These are phyloP conservation scores for Podila verticillata DNA, from an alignment of 192 early-diverging fungal species.

Conservation along the genomic window DNA sequence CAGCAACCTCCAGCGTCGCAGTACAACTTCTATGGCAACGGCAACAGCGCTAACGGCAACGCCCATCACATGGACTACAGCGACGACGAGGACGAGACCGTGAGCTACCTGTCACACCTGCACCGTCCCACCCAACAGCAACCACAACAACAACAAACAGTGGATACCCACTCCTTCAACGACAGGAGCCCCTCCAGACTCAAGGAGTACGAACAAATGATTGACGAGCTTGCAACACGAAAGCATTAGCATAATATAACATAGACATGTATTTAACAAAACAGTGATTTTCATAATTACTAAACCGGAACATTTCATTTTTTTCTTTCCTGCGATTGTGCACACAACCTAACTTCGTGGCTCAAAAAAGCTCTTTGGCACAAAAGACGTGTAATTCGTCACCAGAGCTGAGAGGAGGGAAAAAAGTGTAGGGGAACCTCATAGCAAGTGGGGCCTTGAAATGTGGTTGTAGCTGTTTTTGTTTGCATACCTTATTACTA, in stretches of 20 bases:
- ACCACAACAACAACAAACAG: conserved; percentile 8
- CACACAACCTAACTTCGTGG: no score
- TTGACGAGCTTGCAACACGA: conserved; percentile 43
- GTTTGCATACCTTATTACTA: no score
- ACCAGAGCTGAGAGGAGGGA: no score
- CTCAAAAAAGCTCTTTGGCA: no score
- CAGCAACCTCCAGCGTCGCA: conserved; percentile 1
- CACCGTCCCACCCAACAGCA: neutral
- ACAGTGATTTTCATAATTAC: no score
- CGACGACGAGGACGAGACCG: conserved; percentile 3
- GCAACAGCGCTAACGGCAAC: neutral
- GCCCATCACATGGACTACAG: conserved; percentile 18
- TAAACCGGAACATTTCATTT: no score
- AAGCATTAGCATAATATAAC: conserved; percentile 8
- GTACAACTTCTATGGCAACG: conserved; percentile 1
- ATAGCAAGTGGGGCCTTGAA: no score
- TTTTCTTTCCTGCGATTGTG: no score
- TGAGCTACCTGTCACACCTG: conserved; percentile 28
- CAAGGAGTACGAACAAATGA: conserved; percentile 52
- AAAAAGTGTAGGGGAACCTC: no score
- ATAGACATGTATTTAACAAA: conserved; percentile 1
- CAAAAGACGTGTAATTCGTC: no score
- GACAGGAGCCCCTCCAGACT: conserved; percentile 37
- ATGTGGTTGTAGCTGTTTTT: no score
- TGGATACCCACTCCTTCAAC: conserved; percentile 38